A percentile compares a stretch with the other conserved stretches of the same genome.
These are phyloP conservation scores for Gossypium gossypioides DNA, from an alignment of 441 rosid species.

Conservation along the genomic window DNA sequence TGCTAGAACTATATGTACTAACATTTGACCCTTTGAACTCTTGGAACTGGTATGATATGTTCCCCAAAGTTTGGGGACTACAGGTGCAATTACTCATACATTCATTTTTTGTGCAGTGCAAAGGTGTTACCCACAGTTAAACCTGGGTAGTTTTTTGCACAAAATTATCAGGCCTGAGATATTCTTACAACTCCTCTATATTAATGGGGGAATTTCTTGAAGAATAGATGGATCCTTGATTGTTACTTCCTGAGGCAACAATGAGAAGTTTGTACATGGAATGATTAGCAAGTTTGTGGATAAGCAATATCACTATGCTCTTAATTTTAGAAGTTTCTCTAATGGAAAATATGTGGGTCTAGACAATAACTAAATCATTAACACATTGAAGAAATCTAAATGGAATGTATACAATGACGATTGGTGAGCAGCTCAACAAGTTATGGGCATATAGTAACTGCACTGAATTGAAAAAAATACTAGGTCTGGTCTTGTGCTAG, in stretches of 20 bases:
- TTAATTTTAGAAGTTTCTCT: background rate
- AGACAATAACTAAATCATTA: background rate
- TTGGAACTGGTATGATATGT: no score
- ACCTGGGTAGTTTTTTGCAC: background rate
- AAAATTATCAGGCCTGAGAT: background rate
- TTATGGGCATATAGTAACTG: background rate
- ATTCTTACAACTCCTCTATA: background rate
- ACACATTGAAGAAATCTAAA: background rate
- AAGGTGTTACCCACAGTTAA: no score
- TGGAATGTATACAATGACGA: background rate
- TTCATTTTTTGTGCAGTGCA: no score
- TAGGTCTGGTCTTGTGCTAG: background rate
- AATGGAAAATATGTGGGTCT: background rate
- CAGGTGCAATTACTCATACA: no score
- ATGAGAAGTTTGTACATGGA: background rate
- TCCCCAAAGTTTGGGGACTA: no score
- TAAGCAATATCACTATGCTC: background rate
- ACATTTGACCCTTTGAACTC: no score
- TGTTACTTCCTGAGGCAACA: background rate
- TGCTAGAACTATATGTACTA: no score
- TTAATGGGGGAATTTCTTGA: background rate
- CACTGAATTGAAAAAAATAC: background rate
- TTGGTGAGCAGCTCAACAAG: background rate
- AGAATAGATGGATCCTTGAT: background rate
- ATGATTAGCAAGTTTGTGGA: background rate